Conservation (phyloP, 176 grass and related monocot species). For the Carex myosuroides region DNA sequence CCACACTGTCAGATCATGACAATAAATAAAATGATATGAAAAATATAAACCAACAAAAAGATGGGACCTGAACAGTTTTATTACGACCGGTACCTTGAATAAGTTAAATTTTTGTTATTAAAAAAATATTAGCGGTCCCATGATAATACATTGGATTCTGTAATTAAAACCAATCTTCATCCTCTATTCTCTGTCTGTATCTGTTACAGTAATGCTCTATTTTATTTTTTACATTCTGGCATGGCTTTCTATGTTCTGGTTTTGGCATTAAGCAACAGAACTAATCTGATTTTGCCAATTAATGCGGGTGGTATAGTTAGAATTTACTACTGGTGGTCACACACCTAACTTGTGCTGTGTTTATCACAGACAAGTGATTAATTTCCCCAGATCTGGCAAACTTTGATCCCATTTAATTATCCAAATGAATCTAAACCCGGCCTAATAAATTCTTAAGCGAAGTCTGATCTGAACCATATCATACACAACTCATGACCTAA, state of each 20-base stretch:
- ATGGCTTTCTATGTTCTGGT: neutral
- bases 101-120: neutral
- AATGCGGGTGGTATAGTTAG: neutral
- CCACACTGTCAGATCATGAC: neutral
- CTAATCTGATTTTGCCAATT: neutral
- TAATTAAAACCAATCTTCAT: neutral
- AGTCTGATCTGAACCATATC: too few species aligned
- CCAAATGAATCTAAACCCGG: neutral
- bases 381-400: neutral
- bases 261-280: neutral
- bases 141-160: neutral
- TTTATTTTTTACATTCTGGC: neutral
- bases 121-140: neutral
- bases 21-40: neutral
- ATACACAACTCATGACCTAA: neutral
- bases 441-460: neutral
- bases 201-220: neutral
- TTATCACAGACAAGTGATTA: neutral
- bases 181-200: neutral
- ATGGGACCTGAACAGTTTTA: neutral
- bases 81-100: neutral
- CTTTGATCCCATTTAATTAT: neutral
- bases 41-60: neutral
- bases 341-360: neutral
- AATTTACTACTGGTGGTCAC: neutral